Conservation (phyloP, 805 yeast genomes). For the Ascoidea tarda region DNA sequence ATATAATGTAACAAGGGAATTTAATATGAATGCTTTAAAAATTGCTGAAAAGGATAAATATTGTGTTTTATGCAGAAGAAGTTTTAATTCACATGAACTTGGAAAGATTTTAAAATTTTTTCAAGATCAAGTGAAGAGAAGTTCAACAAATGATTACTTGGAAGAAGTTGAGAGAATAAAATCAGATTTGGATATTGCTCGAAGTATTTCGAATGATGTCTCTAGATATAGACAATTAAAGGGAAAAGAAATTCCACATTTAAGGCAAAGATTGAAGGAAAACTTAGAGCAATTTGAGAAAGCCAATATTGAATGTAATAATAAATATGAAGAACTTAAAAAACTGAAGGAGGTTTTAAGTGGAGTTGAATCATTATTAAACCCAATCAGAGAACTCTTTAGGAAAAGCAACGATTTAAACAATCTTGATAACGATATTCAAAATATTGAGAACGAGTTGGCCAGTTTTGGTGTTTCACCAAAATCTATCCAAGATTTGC, state of each 20-base stretch:
- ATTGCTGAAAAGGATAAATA: constrained; percentile 40
- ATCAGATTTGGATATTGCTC: constrained; percentile 12
- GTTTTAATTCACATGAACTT: constrained; percentile 28
- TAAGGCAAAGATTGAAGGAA: constrained; percentile 9
- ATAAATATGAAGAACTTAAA: constrained; percentile 20
- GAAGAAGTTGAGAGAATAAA: constrained; percentile 16
- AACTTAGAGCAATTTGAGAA: constrained; percentile 9
- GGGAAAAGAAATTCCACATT: constrained; percentile 3
- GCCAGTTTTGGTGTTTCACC: constrained; percentile 22
- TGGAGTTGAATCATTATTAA: constrained; percentile 21
- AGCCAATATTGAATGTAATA: constrained; percentile 17
- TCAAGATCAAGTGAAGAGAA: constrained; percentile 4
- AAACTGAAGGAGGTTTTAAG: constrained; percentile 17
- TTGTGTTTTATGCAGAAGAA: constrained; percentile 64
- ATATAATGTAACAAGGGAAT: constrained; percentile 52
- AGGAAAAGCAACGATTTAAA: constrained; percentile 20
- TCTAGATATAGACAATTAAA: constrained; percentile 1
- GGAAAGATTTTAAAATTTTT: constrained; percentile 9
- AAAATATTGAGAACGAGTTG: constrained; percentile 20
- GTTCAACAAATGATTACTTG: constrained; percentile 9
- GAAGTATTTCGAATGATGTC: constrained; percentile 4
- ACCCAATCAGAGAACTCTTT: constrained; percentile 19
- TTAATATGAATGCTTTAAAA: constrained; percentile 55
- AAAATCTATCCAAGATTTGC: constrained; percentile 30
- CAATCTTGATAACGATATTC: constrained; percentile 15